Evolutionary conservation across 108 stramenopile species (phyloP).

Genomic region (Craspedostauros australis): DNA sequence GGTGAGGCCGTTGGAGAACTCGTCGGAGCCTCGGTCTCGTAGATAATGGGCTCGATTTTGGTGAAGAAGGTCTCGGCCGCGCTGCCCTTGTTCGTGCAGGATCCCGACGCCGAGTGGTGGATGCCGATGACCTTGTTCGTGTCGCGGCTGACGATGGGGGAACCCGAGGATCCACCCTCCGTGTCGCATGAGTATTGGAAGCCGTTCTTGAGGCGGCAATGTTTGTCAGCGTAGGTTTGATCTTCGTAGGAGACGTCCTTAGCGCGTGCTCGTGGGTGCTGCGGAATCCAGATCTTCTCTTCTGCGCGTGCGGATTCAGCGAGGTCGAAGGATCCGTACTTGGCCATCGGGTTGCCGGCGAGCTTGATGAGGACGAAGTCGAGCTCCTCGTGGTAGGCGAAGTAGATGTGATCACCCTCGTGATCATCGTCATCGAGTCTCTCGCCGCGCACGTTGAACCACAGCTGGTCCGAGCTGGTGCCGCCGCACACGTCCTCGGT

Average conservation of each 20-base stretch:
- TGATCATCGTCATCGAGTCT: not conserved
- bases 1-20: too few species aligned
- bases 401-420: not conserved
- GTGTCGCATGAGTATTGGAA: conserved; percentile 16
- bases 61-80: too few species aligned
- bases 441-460: not conserved
- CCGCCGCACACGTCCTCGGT: not conserved
- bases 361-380: not conserved
- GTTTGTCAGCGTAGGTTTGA: too few species aligned
- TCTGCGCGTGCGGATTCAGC: too few species aligned
- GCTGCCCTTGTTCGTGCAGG: too few species aligned
- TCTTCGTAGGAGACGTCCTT: conserved; percentile 8
- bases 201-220: not conserved
- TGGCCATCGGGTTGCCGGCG: not conserved
- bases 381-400: not conserved
- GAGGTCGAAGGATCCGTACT: not conserved
- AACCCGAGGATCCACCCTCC: conserved; percentile 12
- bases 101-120: too few species aligned
- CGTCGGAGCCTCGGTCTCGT: too few species aligned
- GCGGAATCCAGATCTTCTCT: conserved; percentile 11
- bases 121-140: conserved; percentile 11
- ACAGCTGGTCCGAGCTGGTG: not conserved
- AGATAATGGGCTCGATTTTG: too few species aligned
- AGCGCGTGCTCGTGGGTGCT: conserved; percentile 1
- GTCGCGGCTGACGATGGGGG: not conserved